Evolutionary conservation across 2,329 filamentous ascomycete species (phyloP), one percentile per base, ranked within the genome.

Genomic region (Rugonectria rugulosa): DNA sequence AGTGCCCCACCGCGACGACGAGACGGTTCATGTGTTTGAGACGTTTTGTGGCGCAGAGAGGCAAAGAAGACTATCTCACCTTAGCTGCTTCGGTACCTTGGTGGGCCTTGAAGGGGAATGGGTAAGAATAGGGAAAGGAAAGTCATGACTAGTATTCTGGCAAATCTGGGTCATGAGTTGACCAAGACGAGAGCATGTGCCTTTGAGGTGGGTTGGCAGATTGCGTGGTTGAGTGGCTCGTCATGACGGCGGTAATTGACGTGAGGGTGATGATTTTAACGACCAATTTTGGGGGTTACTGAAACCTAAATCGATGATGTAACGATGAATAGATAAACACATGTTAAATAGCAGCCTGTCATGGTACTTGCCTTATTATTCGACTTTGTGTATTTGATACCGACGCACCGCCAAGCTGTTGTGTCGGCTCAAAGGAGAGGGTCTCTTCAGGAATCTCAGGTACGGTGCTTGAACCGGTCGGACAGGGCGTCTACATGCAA

Each of bases 1-100:
- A 34, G 34, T 58, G 52, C 56, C 56, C 56, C 56, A 59, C 56
- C 52, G 56, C 40, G 19, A 46, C n/a, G n/a, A 19, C 15, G 37
- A 34, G 50, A 44, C 44, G 27, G 53, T 41, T 56, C 53, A 10
- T 20, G 37, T 14, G 26, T 41, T 41, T 31, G 37, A 38, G 37
- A 56, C 23, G 49, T 37, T n/a, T 48, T 12, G 43, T 52, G 52
- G 56, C 48, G 53, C 47, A 53, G 53, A 23, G 27, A 24, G 37
- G 38, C 45, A 49, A 56, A 56, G 40, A 55, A 55, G n/a, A n/a
- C n/a, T n/a, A n/a, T n/a, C n/a, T n/a, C n/a, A n/a, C n/a, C n/a
- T n/a, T n/a, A n/a, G n/a, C n/a, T n/a, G n/a, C n/a, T n/a, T n/a
- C n/a, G n/a, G n/a, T n/a, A n/a, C n/a, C n/a, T n/a, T n/a, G n/a